Conservation (phyloP, 2,329 filamentous ascomycete species). For the Fusarium anthophilum region DNA sequence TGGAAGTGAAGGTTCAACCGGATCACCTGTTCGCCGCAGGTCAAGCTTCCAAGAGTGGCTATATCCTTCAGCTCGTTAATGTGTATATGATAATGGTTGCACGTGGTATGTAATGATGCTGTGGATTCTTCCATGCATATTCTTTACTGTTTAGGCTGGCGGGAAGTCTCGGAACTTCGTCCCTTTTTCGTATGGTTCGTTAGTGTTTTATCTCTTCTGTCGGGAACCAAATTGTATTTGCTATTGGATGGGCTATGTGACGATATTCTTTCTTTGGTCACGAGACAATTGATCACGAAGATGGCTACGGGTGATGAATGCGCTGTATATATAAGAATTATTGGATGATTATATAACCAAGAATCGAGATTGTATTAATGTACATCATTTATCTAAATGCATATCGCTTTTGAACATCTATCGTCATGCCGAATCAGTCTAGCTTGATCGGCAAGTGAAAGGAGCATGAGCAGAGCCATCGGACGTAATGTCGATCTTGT, state of each 20-base stretch:
- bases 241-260: neutral
- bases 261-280: neutral
- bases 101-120: no score
- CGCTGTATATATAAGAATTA: no score
- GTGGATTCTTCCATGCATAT: neutral
- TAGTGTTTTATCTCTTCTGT: neutral
- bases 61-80: constrained; percentile 32
- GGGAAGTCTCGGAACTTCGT: no score
- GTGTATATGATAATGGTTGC: no score
- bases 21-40: constrained; percentile 17
- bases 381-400: constrained; percentile 1
- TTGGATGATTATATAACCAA: neutral
- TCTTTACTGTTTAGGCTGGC: neutral
- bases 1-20: constrained; percentile 22
- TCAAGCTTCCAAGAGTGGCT: constrained; percentile 34
- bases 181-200: no score
- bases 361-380: neutral
- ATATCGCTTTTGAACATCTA: constrained; percentile 3
- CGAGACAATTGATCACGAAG: neutral
- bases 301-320: neutral
- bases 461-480: constrained; percentile 36
- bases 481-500: constrained; percentile 25
- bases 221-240: neutral
- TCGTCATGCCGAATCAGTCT: neutral
- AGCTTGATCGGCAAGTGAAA: constrained; percentile 28